These are phyloP conservation scores for Begonia peltatifolia DNA, from an alignment of 306 rosid genomes.

Conservation along the genomic window DNA sequence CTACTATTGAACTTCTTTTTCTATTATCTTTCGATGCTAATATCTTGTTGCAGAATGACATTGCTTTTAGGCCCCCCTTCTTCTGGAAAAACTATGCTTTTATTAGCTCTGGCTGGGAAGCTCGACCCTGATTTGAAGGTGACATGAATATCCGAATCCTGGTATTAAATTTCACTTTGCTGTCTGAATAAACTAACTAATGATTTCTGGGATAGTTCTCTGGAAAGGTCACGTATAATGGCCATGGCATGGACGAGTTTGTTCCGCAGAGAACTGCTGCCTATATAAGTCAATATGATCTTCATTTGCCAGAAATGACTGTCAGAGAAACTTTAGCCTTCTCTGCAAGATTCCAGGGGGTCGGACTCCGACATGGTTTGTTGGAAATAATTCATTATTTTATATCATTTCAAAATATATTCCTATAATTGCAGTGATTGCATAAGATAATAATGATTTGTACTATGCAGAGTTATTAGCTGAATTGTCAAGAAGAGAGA, in stretches of 20 bases:
- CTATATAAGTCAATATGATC: conserved; percentile 30
- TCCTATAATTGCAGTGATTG: not conserved
- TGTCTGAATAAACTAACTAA: too few species aligned
- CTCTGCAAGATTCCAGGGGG: conserved; percentile 41
- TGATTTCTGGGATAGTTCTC: conserved; percentile 10
- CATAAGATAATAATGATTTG: not conserved
- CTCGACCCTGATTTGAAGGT: conserved; percentile 28
- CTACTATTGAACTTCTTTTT: not conserved
- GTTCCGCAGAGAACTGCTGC: conserved; percentile 35
- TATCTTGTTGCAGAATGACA: conserved; percentile 19
- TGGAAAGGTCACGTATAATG: conserved; percentile 30
- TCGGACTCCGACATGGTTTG: conserved; percentile 28
- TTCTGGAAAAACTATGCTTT: conserved; percentile 33
- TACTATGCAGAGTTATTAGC: conserved; percentile 18
- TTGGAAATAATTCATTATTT: not conserved
- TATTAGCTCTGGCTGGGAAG: conserved; percentile 34
- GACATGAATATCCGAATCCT: not conserved
- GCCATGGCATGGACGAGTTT: conserved; percentile 24
- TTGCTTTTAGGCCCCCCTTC: conserved; percentile 43
- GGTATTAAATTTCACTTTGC: not conserved
- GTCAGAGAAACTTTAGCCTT: conserved; percentile 39
- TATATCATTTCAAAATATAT: not conserved
- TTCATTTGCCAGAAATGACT: conserved; percentile 34
- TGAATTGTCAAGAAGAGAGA: conserved; percentile 39
- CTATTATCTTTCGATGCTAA: not conserved